Evolutionary conservation across 1,139 yeast genomes (phyloP), one percentile per base, ranked within the genome.

Genomic region (Hemisphaericaspora subhashii): DNA sequence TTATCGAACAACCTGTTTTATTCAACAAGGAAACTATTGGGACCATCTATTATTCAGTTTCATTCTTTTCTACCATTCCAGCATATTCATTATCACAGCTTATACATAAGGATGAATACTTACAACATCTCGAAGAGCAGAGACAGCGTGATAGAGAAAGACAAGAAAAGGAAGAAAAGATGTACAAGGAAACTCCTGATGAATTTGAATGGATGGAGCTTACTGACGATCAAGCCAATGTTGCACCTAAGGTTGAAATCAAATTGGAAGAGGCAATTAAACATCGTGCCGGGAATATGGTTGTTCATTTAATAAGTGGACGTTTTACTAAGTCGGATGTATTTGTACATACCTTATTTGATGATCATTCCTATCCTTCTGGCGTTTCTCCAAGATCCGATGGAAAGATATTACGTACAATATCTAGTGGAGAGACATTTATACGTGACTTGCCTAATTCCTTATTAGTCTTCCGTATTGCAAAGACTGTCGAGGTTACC

Each of bases 391-490:
- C 77, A n/a, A 58, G 55, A 41, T 50, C 72, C 6, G 70, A 66
- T 27, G 74, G 75, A 24, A 64, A 64, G 43, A 52, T 41, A 27
- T 53, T 78, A 33, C 66, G 64, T 35, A 58, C 67, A 7, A 47
- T 60, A 9, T 75, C 78, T n/a, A 56, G 60, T 22, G 83, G 81
- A 17, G 79, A 73, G 45, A 76, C 76, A 0, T 84, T 84, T 50
- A 68, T 85, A 39, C 77, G 94, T 58, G 92, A 85, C 58, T 70
- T 85, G 50, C 75, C 77, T 33, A 72, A 83, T 55, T 81, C 89
- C 32, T 68, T 64, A 39, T 50, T 78, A 32, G 62, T 79, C 31
- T 64, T 85, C 47, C 74, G 90, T 58, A 55, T 81, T 17, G 62
- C 85, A 3, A 77, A 70, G 41, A 74, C 64, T 40, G 71, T 69